Evolutionary conservation across 2,329 filamentous ascomycete genomes (phyloP).

Genomic region (Diaporthe amygdali): DNA sequence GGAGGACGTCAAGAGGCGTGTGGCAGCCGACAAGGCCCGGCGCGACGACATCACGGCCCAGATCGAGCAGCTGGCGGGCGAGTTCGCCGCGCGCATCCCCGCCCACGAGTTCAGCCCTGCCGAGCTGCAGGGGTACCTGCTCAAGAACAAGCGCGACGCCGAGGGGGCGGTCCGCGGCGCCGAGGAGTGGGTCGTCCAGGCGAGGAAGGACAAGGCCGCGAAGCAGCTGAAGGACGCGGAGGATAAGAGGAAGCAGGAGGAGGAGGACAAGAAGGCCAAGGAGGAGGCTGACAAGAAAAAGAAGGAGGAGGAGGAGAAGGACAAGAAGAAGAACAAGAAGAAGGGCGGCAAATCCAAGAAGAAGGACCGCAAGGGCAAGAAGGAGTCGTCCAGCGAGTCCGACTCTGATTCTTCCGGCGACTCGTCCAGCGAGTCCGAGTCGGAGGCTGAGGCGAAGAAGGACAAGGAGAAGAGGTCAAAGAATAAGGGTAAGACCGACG

Average conservation of each 20-base stretch:
- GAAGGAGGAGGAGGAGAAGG: conserved; percentile 33
- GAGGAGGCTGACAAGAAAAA: conserved; percentile 38
- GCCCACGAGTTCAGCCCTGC: conserved; percentile 63
- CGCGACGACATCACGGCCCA: conserved; percentile 42
- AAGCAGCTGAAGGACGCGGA: conserved; percentile 49
- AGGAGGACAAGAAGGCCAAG: conserved; percentile 40
- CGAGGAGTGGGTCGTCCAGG: conserved; percentile 55
- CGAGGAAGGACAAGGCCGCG: conserved; percentile 53
- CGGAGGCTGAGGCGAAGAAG: conserved; percentile 24
- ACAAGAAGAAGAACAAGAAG: conserved; percentile 30
- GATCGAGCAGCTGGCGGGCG: conserved; percentile 50
- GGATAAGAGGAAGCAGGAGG: conserved; percentile 44
- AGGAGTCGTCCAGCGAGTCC: conserved; percentile 17
- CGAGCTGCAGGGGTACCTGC: conserved; percentile 63
- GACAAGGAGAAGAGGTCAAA: conserved; percentile 28
- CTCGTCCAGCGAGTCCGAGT: conserved; percentile 20
- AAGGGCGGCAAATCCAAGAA: conserved; percentile 34
- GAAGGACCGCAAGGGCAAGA: conserved; percentile 27
- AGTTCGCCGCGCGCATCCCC: conserved; percentile 58
- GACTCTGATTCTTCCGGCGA: conserved; percentile 14
- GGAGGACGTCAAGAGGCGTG: conserved; percentile 35
- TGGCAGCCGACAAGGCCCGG: conserved; percentile 36
- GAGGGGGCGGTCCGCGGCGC: conserved; percentile 51
- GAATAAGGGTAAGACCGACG: conserved; percentile 22
- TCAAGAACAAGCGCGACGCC: conserved; percentile 60